phyloP scores from a whole-genome alignment of 225 moss, liverwort and hornwort species.

The Sphagnum contortum region DNA sequence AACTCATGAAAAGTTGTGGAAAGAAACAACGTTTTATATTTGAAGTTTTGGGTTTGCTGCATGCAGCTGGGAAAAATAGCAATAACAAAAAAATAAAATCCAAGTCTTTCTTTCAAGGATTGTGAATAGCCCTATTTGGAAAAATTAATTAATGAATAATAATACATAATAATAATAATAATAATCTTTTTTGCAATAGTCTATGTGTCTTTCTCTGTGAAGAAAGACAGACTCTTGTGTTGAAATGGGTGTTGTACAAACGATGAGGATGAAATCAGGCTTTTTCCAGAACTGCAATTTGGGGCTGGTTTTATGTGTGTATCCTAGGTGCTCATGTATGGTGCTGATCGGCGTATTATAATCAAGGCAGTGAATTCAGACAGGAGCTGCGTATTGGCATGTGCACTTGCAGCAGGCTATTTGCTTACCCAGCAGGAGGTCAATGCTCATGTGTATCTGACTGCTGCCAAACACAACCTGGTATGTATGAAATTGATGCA shows the following conservation, averaged over 20 bases:
- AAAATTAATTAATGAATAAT: too few species aligned
- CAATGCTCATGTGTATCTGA: conserved; percentile 26
- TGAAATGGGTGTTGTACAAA: too few species aligned
- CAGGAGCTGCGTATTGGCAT: conserved; percentile 65
- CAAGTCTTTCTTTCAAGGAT: too few species aligned
- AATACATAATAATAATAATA: too few species aligned
- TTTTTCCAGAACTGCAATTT: too few species aligned
- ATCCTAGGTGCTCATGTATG: conserved; percentile 59
- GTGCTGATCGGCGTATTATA: conserved; percentile 49
- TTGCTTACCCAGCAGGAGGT: conserved; percentile 23
- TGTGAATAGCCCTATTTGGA: background rate
- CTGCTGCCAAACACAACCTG: conserved; percentile 58
- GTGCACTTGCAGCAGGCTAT: conserved; percentile 60
- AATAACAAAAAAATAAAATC: too few species aligned
- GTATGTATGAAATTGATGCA: conserved; percentile 14
- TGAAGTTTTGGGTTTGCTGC: background rate
- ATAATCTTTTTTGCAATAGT: too few species aligned
- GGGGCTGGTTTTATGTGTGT: background rate
- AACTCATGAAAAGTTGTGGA: background rate
- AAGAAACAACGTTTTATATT: too few species aligned
- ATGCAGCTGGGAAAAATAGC: background rate
- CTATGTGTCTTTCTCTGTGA: too few species aligned
- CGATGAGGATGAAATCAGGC: too few species aligned
- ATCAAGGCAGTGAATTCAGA: conserved; percentile 57
- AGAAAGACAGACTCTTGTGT: too few species aligned